A percentile compares a stretch with the other conserved stretches of the same genome.
These are phyloP conservation scores for Daedaleopsis nitida DNA, from an alignment of 768 basidiomycete genomes.

Conservation along the genomic window DNA sequence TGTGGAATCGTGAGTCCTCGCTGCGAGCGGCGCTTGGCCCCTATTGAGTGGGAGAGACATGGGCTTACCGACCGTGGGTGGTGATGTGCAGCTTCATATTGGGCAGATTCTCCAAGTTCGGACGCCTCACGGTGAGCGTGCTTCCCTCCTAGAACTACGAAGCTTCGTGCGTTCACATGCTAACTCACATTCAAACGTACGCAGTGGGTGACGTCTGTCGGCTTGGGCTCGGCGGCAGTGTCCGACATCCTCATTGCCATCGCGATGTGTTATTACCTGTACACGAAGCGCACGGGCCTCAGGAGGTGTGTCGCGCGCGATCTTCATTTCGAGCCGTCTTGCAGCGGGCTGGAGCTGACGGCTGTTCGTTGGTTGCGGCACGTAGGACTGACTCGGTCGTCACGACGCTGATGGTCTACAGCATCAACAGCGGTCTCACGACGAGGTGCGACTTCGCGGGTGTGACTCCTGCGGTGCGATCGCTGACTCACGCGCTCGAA, in stretches of 20 bases:
- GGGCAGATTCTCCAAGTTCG: slow-evolving; percentile 38
- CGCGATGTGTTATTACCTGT: slow-evolving; percentile 50
- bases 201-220: slow-evolving; percentile 53
- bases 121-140: slow-evolving; percentile 37
- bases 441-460: slow-evolving; percentile 20
- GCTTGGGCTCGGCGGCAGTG: slow-evolving; percentile 47
- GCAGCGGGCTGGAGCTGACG: neutral
- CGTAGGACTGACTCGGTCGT: slow-evolving; percentile 31
- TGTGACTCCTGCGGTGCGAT: neutral
- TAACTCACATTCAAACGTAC: neutral
- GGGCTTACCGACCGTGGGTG: neutral
- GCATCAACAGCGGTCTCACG: slow-evolving; percentile 29
- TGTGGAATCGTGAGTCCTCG: slow-evolving; percentile 40
- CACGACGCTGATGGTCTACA: slow-evolving; percentile 28
- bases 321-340: too few species aligned
- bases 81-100: slow-evolving; percentile 20
- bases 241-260: slow-evolving; percentile 52
- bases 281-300: slow-evolving; percentile 50
- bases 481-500: neutral
- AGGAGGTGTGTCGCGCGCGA: slow-evolving; percentile 32
- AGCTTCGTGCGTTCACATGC: neutral
- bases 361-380: neutral
- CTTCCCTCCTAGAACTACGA: slow-evolving; percentile 8
- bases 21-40: neutral
- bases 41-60: too few species aligned